Evolutionary conservation across 768 basidiomycete species (phyloP), one percentile per base, ranked within the genome.

Genomic region (Hypsizygus marmoreus): DNA sequence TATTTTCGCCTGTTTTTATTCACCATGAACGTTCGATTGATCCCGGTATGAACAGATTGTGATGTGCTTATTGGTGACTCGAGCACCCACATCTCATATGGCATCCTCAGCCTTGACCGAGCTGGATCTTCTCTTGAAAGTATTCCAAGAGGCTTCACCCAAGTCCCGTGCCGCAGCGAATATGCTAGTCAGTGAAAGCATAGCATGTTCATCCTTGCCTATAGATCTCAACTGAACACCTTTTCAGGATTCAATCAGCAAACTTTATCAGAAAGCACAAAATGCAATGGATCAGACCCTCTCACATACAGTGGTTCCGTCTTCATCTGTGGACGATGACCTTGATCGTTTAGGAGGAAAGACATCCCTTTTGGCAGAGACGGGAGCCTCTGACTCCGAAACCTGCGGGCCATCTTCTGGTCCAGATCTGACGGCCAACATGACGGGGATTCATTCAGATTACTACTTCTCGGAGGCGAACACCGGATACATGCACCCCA

Each of bases 301-400:
- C n/a, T n/a, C n/a, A n/a, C n/a, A n/a, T n/a, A n/a, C n/a, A n/a
- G n/a, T n/a, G n/a, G n/a, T n/a, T n/a, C n/a, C n/a, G n/a, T 66
- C 70, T 4, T 58, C 68, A 16, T 68, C 68, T n/a, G n/a, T n/a
- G 0, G 79, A 69, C 22, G 66, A 66, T 1, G 81, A 84, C 42
- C 73, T 84, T 19, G 77, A 82, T 51, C 71, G 79, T 20, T 61
- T 82, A 31, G 75, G 74, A 17, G 82, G 82, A 2, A 76, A 72
- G 53, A 84, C 82, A 1, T 65, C 68, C 50, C 56, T 77, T 3
- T 65, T 77, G 28, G 59, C 72, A 7, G 48, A 53, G 11, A 31
- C 51, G 0, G 50, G 47, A 13, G 31, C 54, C 4, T 37, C 32
- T n/a, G 42, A 51, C 16, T 43, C 39, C 10, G 35, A 35, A 20